These are phyloP conservation scores for Boletus subparvulus DNA, from an alignment of 768 basidiomycete species.

Conservation along the genomic window DNA sequence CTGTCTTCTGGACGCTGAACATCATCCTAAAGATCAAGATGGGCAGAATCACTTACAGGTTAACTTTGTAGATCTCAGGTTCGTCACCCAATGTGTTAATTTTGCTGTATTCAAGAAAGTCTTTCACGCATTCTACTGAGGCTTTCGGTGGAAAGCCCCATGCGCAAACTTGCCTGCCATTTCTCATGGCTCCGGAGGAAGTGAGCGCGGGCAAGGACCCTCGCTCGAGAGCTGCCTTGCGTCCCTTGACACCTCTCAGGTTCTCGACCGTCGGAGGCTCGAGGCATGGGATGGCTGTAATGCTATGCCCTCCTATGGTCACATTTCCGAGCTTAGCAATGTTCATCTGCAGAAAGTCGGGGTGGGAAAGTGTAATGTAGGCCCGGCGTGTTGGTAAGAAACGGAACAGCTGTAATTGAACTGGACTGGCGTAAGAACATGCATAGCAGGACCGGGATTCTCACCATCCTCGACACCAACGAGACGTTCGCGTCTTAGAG, in stretches of 20 bases:
- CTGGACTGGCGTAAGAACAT: conserved; percentile 35
- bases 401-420: conserved; percentile 56
- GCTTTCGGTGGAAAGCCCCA: conserved; percentile 60
- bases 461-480: conserved; percentile 45
- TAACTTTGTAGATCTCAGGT: conserved; percentile 50
- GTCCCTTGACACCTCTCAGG: conserved; percentile 42
- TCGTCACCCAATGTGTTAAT: conserved; percentile 42
- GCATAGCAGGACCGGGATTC: not conserved
- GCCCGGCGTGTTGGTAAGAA: conserved; percentile 63
- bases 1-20: conserved; percentile 30
- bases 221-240: conserved; percentile 38
- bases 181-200: conserved; percentile 51
- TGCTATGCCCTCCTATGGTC: conserved; percentile 45
- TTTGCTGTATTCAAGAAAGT: conserved; percentile 44
- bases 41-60: conserved; percentile 40
- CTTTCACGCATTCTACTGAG: conserved; percentile 34
- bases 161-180: conserved; percentile 55
- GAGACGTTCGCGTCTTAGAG: conserved; percentile 40
- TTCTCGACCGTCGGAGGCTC: conserved; percentile 26
- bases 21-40: not conserved
- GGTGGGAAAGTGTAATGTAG: conserved; percentile 51
- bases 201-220: conserved; percentile 41
- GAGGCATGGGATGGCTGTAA: conserved; percentile 37
- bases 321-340: conserved; percentile 43
- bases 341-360: conserved; percentile 44